Percentiles rank a stretch among this genome's conserved stretches.
Evolutionary conservation across 495 filamentous ascomycete species (phyloP).

Genomic region (Tuber umbilicatum): DNA sequence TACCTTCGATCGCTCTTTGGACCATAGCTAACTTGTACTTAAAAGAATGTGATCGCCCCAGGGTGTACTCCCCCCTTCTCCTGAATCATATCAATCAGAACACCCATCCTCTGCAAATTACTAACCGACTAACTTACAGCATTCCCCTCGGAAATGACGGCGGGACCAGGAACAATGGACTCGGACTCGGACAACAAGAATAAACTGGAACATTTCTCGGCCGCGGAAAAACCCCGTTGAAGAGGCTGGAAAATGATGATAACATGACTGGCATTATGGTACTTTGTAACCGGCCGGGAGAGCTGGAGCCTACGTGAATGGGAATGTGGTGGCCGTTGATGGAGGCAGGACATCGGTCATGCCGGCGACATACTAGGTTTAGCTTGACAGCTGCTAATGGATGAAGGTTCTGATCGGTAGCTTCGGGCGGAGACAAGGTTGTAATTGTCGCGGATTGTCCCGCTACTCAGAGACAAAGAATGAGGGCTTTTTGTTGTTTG

Average conservation of each 20-base stretch:
- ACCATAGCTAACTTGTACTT: constrained; percentile 46
- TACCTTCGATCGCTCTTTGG: constrained; percentile 48
- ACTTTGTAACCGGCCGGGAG: constrained; percentile 49
- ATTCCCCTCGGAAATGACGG: constrained; percentile 53
- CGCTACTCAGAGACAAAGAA: not conserved
- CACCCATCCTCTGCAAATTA: constrained; percentile 46
- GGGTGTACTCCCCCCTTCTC: constrained; percentile 43
- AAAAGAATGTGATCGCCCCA: constrained; percentile 50
- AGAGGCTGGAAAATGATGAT: constrained; percentile 47
- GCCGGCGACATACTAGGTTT: constrained; percentile 20
- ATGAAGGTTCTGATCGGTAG: not conserved
- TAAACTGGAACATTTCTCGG: constrained; percentile 20
- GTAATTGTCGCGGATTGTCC: not conserved
- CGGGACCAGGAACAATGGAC: constrained; percentile 44
- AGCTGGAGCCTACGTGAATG: constrained; percentile 51
- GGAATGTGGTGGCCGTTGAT: constrained; percentile 50
- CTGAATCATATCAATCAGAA: constrained; percentile 48
- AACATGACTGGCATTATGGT: constrained; percentile 54
- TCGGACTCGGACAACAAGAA: constrained; percentile 49
- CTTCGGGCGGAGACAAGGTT: not conserved
- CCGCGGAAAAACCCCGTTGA: constrained; percentile 20
- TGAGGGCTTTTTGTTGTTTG: not conserved
- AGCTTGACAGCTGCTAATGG: not conserved
- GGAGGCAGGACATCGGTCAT: constrained; percentile 44
- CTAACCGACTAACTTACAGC: constrained; percentile 43